A percentile compares a stretch with the other conserved stretches of the same genome.
These are phyloP conservation scores for Exophiala bonariae DNA, from an alignment of 2,329 filamentous ascomycete genomes.

Conservation along the genomic window DNA sequence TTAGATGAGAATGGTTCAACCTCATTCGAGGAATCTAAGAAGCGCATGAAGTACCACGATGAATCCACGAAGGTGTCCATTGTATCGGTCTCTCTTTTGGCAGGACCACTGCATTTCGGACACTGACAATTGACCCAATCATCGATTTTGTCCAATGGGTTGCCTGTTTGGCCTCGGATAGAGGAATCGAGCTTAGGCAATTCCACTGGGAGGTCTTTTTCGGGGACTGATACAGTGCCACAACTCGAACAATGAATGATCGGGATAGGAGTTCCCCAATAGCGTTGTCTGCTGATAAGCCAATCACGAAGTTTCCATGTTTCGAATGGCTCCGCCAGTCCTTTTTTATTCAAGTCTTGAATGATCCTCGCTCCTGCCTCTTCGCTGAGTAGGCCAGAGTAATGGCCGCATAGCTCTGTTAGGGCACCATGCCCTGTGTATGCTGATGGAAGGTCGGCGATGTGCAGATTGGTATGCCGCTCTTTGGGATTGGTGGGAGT, in stretches of 20 bases:
- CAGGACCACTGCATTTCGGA: constrained; percentile 67
- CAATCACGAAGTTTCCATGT: constrained; percentile 85
- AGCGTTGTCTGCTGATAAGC: constrained; percentile 88
- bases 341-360: constrained; percentile 46
- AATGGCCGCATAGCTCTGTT: constrained; percentile 64
- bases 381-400: constrained; percentile 62
- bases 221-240: constrained; percentile 76
- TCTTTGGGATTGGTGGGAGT: constrained; percentile 38
- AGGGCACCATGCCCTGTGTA: constrained; percentile 68
- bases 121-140: constrained; percentile 76
- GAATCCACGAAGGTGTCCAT: constrained; percentile 98
- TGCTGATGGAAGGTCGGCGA: constrained; percentile 47
- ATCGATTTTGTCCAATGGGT: constrained; percentile 70
- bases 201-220: constrained; percentile 71
- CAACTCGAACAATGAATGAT: constrained; percentile 79
- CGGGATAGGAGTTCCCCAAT: constrained; percentile 89
- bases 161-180: constrained; percentile 68
- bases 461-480: constrained; percentile 23
- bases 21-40: constrained; percentile 68
- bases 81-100: constrained; percentile 83
- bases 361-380: constrained; percentile 65
- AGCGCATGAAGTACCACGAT: constrained; percentile 89
- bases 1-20: constrained; percentile 62
- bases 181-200: constrained; percentile 69
- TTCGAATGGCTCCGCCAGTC: constrained; percentile 63